A percentile compares a stretch with the other conserved stretches of the same genome.
Evolutionary conservation across 805 yeast species (phyloP).

Genomic region (Scheffersomyces ergatensis): DNA sequence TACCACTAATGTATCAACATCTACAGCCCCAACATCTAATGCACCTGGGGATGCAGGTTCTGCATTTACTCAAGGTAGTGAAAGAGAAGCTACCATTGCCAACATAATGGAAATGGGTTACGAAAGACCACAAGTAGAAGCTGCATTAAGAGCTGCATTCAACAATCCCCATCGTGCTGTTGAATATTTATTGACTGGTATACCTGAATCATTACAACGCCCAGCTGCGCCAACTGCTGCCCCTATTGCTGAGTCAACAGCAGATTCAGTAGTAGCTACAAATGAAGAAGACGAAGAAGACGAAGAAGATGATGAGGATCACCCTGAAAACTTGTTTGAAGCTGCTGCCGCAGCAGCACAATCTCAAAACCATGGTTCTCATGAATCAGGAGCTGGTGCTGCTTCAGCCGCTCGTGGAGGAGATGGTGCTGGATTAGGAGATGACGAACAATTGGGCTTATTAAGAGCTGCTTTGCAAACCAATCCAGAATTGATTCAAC

Average conservation of each 20-base stretch:
- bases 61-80: slow-evolving; percentile 70
- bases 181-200: slow-evolving; percentile 86
- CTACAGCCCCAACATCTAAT: slow-evolving; percentile 12
- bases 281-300: slow-evolving; percentile 33
- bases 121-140: slow-evolving; percentile 80
- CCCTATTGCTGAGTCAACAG: slow-evolving; percentile 19
- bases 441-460: slow-evolving; percentile 47
- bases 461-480: slow-evolving; percentile 77
- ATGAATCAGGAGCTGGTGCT: slow-evolving; percentile 24
- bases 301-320: slow-evolving; percentile 21
- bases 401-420: slow-evolving; percentile 27
- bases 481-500: slow-evolving; percentile 86
- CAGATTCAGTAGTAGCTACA: slow-evolving; percentile 17
- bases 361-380: slow-evolving; percentile 27
- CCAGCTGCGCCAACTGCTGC: slow-evolving; percentile 22
- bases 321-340: slow-evolving; percentile 52
- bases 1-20: slow-evolving; percentile 3
- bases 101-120: slow-evolving; percentile 97
- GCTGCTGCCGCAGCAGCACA: slow-evolving; percentile 43
- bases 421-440: slow-evolving; percentile 37
- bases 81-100: slow-evolving; percentile 73
- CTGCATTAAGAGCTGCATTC: slow-evolving; percentile 91
- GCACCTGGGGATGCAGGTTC: slow-evolving; percentile 18
- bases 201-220: slow-evolving; percentile 62
- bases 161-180: slow-evolving; percentile 98